Evolutionary conservation across 164 flowering plant genomes (phyloP).

Genomic region (Nymphaea thermarum): DNA sequence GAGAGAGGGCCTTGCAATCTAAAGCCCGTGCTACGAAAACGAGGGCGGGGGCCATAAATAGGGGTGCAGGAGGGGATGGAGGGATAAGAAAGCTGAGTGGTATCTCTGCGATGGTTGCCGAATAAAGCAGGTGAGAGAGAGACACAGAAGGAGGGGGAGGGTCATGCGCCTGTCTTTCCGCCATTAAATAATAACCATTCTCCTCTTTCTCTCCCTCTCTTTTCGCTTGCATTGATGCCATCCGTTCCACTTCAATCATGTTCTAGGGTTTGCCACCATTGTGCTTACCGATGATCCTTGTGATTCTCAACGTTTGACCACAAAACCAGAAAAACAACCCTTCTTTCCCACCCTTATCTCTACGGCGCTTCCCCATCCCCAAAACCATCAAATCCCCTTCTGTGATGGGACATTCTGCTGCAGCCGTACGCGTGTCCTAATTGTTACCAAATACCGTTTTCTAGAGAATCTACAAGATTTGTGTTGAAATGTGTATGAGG

Average conservation of each 20-base stretch:
- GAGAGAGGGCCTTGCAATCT: not conserved
- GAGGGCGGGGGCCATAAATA: not conserved
- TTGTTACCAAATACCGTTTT: no score
- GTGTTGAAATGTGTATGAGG: no score
- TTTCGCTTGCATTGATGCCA: not conserved
- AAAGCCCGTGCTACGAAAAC: not conserved
- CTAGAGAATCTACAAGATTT: no score
- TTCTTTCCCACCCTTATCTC: no score
- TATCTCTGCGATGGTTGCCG: not conserved
- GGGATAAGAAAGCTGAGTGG: not conserved
- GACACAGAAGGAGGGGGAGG: not conserved
- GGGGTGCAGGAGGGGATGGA: not conserved
- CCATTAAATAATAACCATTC: not conserved
- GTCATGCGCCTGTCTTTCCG: not conserved
- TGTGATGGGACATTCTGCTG: no score
- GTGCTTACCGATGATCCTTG: not conserved
- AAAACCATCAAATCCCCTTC: no score
- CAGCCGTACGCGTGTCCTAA: no score
- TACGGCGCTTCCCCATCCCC: no score
- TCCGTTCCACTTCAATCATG: no score
- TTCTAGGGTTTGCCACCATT: not conserved
- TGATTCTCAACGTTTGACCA: no score
- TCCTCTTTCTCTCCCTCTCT: not conserved
- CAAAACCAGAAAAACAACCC: no score
- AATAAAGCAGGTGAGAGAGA: not conserved